Conservation (phyloP, 2,329 filamentous ascomycete species). For the Chrysoporthe austroafricana region DNA sequence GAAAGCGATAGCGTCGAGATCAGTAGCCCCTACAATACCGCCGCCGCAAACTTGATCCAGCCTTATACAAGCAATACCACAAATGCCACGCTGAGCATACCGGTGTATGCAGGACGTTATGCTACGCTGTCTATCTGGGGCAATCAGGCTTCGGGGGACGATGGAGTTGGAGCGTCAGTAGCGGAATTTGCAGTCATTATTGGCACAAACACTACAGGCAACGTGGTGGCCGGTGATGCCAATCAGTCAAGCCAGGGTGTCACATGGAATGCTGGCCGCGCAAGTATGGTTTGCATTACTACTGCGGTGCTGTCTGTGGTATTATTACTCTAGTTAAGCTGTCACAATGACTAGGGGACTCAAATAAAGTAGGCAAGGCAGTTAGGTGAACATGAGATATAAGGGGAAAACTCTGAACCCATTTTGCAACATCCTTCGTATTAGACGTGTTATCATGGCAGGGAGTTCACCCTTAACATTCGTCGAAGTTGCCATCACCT, state of each 20-base stretch:
- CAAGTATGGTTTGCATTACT: no score
- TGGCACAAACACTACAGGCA: background rate
- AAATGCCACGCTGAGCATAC: slow-evolving; percentile 21
- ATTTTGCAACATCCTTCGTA: no score
- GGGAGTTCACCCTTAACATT: no score
- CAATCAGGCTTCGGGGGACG: slow-evolving; percentile 23
- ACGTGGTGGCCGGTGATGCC: background rate
- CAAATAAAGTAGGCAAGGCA: no score
- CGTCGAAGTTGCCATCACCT: background rate
- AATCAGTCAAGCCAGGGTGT: background rate
- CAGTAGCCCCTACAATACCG: slow-evolving; percentile 18
- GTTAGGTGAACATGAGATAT: no score
- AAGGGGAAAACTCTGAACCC: no score
- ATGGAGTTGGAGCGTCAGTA: slow-evolving; percentile 21
- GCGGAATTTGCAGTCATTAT: slow-evolving; percentile 26
- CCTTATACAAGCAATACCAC: slow-evolving; percentile 27
- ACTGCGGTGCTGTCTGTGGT: background rate
- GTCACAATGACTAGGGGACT: background rate
- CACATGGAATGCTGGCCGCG: background rate
- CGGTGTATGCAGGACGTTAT: slow-evolving; percentile 24
- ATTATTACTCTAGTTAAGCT: background rate
- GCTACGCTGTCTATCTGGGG: slow-evolving; percentile 25
- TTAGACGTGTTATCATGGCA: no score
- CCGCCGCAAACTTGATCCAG: background rate
- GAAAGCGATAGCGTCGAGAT: slow-evolving; percentile 19